Percentiles rank a stretch among this genome's conserved stretches.
These are phyloP conservation scores for Colletotrichum incanum DNA, from an alignment of 2,329 filamentous ascomycete genomes.

Conservation along the genomic window DNA sequence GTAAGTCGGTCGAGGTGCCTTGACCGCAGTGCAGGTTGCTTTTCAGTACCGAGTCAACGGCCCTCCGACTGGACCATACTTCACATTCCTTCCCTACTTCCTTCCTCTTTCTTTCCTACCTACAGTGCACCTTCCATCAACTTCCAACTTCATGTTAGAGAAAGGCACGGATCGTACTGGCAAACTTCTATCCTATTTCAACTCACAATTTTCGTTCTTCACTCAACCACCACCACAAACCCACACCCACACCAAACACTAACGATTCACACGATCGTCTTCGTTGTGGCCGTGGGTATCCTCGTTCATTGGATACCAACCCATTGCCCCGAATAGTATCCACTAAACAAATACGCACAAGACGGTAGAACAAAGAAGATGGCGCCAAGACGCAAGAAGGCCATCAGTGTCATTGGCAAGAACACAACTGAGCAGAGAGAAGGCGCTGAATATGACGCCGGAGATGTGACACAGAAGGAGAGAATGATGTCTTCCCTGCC, in stretches of 20 bases:
- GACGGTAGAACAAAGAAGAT: not conserved
- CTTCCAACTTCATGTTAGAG: not conserved
- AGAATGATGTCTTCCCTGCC: not conserved
- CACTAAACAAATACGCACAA: not conserved
- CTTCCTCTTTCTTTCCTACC: not conserved
- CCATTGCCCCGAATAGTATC: not conserved
- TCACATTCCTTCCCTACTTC: not conserved
- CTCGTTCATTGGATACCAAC: not conserved
- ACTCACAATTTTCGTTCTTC: not conserved
- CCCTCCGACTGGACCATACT: not conserved
- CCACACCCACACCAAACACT: not conserved
- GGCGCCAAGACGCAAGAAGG: not conserved
- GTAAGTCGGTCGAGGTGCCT: not conserved
- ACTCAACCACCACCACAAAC: not conserved
- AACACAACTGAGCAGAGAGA: not conserved
- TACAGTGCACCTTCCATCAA: not conserved
- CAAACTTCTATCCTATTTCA: not conserved
- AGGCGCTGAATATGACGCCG: not conserved
- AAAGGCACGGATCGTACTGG: not conserved
- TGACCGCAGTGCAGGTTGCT: not conserved
- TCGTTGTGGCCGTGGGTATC: not conserved
- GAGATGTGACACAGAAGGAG: not conserved
- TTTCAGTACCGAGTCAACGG: not conserved
- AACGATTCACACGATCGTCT: too few relatives aligned
- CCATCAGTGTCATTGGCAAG: not conserved